These are phyloP conservation scores for Saturnispora bothae DNA, from an alignment of 805 yeast genomes.

Conservation along the genomic window DNA sequence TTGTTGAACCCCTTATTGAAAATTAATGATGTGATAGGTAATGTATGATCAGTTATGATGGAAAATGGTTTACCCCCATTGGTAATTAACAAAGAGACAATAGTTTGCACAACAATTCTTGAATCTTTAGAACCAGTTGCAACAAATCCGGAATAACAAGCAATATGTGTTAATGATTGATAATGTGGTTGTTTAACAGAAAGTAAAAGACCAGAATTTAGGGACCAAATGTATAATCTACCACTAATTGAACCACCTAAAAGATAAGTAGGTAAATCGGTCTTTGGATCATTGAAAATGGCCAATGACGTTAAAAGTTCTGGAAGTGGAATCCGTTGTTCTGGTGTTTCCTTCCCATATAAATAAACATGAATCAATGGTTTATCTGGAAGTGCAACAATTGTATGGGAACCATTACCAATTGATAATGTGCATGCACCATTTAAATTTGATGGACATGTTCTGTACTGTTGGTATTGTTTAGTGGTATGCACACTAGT, in stretches of 20 bases:
- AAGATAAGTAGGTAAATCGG: slow-evolving; percentile 37
- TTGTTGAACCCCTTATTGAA: slow-evolving; percentile 38
- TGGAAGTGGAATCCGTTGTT: slow-evolving; percentile 77
- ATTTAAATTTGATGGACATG: slow-evolving; percentile 36
- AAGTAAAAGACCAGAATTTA: slow-evolving; percentile 63
- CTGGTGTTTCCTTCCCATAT: slow-evolving; percentile 59
- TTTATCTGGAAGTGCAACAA: slow-evolving; percentile 58
- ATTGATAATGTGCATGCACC: slow-evolving; percentile 39
- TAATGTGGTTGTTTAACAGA: slow-evolving; percentile 75
- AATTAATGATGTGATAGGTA: slow-evolving; percentile 32
- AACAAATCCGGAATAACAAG: slow-evolving; percentile 54
- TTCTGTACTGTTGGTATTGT: slow-evolving; percentile 40
- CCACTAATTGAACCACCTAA: slow-evolving; percentile 74
- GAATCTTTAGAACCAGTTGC: slow-evolving; percentile 78
- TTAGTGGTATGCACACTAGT: slow-evolving; percentile 38
- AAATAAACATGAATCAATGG: slow-evolving; percentile 68
- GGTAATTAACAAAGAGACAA: slow-evolving; percentile 28
- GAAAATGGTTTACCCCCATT: slow-evolving; percentile 42
- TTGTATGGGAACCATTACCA: slow-evolving; percentile 39
- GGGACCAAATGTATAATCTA: slow-evolving; percentile 74
- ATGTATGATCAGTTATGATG: slow-evolving; percentile 51
- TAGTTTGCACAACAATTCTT: slow-evolving; percentile 52
- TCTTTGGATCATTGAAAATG: slow-evolving; percentile 13
- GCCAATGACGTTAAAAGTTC: slow-evolving; percentile 58
- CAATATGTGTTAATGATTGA: slow-evolving; percentile 55